These are phyloP conservation scores for Petunia axillaris DNA, from an alignment of 257 asterid genomes.

Conservation along the genomic window DNA sequence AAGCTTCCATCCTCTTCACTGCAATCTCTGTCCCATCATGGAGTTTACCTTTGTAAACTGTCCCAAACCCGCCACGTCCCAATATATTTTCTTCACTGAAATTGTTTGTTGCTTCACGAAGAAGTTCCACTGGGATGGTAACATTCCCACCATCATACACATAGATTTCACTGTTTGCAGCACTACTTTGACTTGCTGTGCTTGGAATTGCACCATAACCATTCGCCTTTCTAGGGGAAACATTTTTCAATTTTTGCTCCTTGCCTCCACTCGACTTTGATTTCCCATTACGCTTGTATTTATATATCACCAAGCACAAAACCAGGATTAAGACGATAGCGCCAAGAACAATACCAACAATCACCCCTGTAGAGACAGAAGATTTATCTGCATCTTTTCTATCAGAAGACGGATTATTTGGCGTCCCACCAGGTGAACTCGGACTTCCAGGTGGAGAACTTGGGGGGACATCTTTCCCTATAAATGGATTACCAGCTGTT, in stretches of 20 bases:
- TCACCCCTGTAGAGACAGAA: conserved; percentile 38
- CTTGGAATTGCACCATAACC: conserved; percentile 25
- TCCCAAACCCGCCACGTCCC: conserved; percentile 88
- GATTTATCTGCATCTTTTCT: conserved; percentile 13
- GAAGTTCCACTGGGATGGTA: conserved; percentile 60
- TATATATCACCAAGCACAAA: conserved; percentile 38
- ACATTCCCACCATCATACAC: conserved; percentile 50
- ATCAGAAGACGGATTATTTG: conserved; percentile 25
- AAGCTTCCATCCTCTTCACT: conserved; percentile 84
- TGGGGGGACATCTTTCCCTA: conserved; percentile 58
- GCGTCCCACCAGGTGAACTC: conserved; percentile 15
- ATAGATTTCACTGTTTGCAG: conserved; percentile 40
- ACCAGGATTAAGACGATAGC: conserved; percentile 22
- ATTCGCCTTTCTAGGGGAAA: conserved; percentile 16
- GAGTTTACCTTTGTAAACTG: conserved; percentile 74
- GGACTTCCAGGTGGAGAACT: conserved; percentile 32
- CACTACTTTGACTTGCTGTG: conserved; percentile 27
- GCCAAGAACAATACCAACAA: conserved; percentile 34
- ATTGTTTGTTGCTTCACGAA: conserved; percentile 64
- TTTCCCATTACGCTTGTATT: conserved; percentile 31
- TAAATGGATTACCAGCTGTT: conserved; percentile 52
- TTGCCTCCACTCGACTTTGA: conserved; percentile 16
- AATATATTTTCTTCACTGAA: conserved; percentile 59
- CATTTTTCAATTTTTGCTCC: conserved; percentile 20
- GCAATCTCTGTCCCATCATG: conserved; percentile 73